Evolutionary conservation across 2,329 filamentous ascomycete genomes (phyloP).

Genomic region (Pyricularia pennisetigena): DNA sequence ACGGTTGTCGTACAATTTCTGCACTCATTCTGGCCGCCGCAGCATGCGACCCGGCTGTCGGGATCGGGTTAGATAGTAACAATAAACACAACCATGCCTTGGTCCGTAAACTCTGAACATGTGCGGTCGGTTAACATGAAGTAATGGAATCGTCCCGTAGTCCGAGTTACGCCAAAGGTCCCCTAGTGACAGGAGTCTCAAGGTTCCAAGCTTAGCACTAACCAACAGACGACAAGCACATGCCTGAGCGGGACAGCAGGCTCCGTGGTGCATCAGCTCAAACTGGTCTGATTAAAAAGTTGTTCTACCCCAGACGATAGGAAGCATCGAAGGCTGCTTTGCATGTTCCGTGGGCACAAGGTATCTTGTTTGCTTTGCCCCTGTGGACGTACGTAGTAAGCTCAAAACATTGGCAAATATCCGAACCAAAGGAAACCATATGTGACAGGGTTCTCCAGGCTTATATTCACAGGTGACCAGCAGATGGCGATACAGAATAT

Average conservation of each 20-base stretch:
- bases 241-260: not conserved
- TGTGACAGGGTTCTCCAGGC: not conserved
- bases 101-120: no score
- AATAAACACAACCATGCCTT: not conserved
- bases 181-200: not conserved
- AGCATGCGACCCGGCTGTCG: not conserved
- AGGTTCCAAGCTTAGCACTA: no score
- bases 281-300: not conserved
- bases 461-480: not conserved
- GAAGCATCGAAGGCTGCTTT: not conserved
- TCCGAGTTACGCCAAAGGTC: not conserved
- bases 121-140: no score
- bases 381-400: not conserved
- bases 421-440: not conserved
- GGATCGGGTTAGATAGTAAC: not conserved
- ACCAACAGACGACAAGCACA: conserved; percentile 1
- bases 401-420: not conserved
- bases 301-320: not conserved
- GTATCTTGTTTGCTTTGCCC: not conserved
- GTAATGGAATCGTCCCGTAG: no score
- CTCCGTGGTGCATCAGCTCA: not conserved
- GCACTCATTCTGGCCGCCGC: not conserved
- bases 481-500: not conserved
- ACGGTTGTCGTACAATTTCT: not conserved
- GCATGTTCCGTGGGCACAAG: no score